Evolutionary conservation across 1,284 basidiomycete genomes (phyloP), one percentile per base, ranked within the genome.

Genomic region (Coriolopsis trogii): DNA sequence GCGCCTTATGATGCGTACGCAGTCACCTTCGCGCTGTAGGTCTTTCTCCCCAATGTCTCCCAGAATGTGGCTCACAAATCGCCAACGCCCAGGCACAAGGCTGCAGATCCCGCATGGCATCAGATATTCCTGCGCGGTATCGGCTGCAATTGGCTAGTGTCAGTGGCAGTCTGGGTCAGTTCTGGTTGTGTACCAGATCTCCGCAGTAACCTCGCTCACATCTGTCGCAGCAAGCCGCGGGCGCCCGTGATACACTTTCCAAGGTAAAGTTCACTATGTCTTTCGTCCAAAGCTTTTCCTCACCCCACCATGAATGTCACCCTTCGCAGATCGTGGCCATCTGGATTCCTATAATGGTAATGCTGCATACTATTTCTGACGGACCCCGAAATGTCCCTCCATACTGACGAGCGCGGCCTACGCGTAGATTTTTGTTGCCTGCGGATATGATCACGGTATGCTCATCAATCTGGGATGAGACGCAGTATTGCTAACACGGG

Each of bases 91-190:
- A 87, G 86, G 40, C 68, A 79, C 43, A 89, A 88, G 63, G 85
- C 84, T 0, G 70, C 71, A 2, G 79, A 82, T 15, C 87, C 87
- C 1, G 69, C 76, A 33, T 89, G 86, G 85, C 76, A 87, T 64
- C 81, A 91, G 64, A 85, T 91, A 41, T 86, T 91, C 70, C 68
- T 90, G 16, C 76, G 88, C 18, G 89, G 87, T 0, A 88, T 91
- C 56, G 89, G 80, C 4, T 91, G 89, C 60, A 91, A 91, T 60
- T 88, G 86, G 82, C 74, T 91, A 2, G 89, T 91, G 29, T 87
- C 79, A 57, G 71, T 89, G n/a, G 89, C 88, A 4, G 76, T 91
- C 49, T 91, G 89, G 85, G 86, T 87, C 53, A 28, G 83, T 67
- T 8, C 7, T 28, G 37, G 34, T 44, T 40, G 18, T 3, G 6